Evolutionary conservation across 192 early-diverging fungal species (phyloP).

Genomic region (Gigaspora rosea): DNA sequence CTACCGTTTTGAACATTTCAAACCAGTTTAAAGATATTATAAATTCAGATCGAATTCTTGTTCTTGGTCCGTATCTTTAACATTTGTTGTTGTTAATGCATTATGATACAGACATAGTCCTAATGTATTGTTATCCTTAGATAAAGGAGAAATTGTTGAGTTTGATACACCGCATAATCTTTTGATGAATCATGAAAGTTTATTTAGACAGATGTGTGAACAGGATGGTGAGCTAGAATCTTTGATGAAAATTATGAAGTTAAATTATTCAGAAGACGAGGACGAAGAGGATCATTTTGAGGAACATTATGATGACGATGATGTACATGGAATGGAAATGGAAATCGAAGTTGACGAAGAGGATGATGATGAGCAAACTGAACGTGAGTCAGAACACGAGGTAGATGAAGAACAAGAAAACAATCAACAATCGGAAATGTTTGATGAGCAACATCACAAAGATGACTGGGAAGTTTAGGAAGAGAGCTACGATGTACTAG

Average conservation of each 20-base stretch:
- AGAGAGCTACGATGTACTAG: no score
- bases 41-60: slow-evolving; percentile 73
- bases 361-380: slow-evolving; percentile 5
- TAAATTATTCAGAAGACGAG: slow-evolving; percentile 33
- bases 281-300: not conserved
- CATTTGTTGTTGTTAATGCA: not conserved
- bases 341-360: slow-evolving; percentile 5
- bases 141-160: slow-evolving; percentile 78
- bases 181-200: slow-evolving; percentile 59
- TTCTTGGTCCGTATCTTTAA: slow-evolving; percentile 7
- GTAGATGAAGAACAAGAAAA: slow-evolving; percentile 9
- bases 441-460: not conserved
- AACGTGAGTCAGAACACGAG: slow-evolving; percentile 10
- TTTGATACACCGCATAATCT: slow-evolving; percentile 77
- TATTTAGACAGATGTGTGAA: slow-evolving; percentile 77
- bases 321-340: not conserved
- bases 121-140: slow-evolving; percentile 33
- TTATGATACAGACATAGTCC: not conserved
- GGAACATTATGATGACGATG: not conserved
- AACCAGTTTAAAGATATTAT: slow-evolving; percentile 61
- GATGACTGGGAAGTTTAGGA: not conserved
- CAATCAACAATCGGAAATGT: not conserved
- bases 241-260: slow-evolving; percentile 61
- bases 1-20: slow-evolving; percentile 63
- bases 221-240: slow-evolving; percentile 82